These are phyloP conservation scores for Aureobasidium sp. DNA, from an alignment of 2,329 filamentous ascomycete genomes.

Conservation along the genomic window DNA sequence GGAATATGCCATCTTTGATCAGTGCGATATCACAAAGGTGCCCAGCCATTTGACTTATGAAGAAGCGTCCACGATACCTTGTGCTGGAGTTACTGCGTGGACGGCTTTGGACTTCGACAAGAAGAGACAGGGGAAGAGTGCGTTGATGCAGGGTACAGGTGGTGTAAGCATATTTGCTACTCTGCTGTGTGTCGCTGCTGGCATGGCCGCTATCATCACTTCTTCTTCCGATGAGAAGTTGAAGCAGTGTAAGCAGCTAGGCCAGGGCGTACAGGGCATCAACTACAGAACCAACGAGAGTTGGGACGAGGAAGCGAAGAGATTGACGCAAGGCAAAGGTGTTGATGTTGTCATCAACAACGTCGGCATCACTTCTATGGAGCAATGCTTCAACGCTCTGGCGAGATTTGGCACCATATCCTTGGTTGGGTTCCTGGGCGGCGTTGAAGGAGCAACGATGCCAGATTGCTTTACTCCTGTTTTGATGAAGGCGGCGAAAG, in stretches of 20 bases:
- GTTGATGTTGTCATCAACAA: slow-evolving; percentile 22
- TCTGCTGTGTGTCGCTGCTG: slow-evolving; percentile 22
- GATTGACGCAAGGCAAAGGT: slow-evolving; percentile 14
- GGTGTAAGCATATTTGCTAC: slow-evolving; percentile 26
- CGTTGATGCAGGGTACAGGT: slow-evolving; percentile 20
- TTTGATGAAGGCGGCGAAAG: neutral
- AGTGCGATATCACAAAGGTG: slow-evolving; percentile 31
- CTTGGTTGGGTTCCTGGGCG: slow-evolving; percentile 38
- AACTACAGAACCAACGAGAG: neutral
- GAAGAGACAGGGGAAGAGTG: neutral
- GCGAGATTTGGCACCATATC: slow-evolving; percentile 37
- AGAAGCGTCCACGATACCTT: slow-evolving; percentile 34
- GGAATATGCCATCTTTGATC: slow-evolving; percentile 35
- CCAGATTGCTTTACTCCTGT: neutral
- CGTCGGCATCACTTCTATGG: slow-evolving; percentile 23
- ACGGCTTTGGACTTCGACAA: slow-evolving; percentile 15
- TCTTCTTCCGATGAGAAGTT: slow-evolving; percentile 21
- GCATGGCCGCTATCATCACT: slow-evolving; percentile 20
- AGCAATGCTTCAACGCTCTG: slow-evolving; percentile 31
- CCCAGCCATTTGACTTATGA: slow-evolving; percentile 32
- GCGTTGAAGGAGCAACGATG: slow-evolving; percentile 25
- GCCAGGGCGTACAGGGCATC: slow-evolving; percentile 6
- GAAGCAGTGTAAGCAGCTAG: slow-evolving; percentile 17
- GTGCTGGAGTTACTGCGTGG: slow-evolving; percentile 43
- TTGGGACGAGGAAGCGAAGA: neutral